A percentile compares a stretch with the other conserved stretches of the same genome.
These are phyloP conservation scores for Fusarium camptoceras DNA, from an alignment of 2,329 filamentous ascomycete genomes.

Conservation along the genomic window DNA sequence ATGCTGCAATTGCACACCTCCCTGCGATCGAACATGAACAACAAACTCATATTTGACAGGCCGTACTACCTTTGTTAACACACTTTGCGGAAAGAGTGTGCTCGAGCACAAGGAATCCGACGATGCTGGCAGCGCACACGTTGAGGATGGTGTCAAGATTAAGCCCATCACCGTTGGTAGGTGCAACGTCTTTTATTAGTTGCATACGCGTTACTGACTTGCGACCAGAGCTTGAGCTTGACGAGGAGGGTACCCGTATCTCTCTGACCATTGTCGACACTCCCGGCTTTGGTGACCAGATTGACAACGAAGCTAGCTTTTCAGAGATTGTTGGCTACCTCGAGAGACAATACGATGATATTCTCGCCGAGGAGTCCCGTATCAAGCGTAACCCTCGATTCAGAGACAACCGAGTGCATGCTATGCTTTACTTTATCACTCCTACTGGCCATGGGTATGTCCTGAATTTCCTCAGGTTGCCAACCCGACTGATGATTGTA, in stretches of 20 bases:
- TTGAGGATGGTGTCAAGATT: slow-evolving; percentile 98
- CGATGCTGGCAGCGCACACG: slow-evolving; percentile 86
- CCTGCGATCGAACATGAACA: slow-evolving; percentile 21
- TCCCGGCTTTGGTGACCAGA: slow-evolving; percentile 97
- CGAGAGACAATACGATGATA: slow-evolving; percentile 99
- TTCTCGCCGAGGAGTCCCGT: slow-evolving; percentile 98
- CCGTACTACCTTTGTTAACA: slow-evolving; percentile 99
- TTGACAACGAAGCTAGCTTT: slow-evolving; percentile 99
- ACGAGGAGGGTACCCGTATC: slow-evolving; percentile 98
- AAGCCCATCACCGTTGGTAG: slow-evolving; percentile 97
- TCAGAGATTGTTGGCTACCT: slow-evolving; percentile 98
- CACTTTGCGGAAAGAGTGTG: slow-evolving; percentile 94
- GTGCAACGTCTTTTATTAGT: slow-evolving; percentile 21
- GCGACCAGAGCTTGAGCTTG: slow-evolving; percentile 84
- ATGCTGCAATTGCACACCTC: slow-evolving; percentile 24
- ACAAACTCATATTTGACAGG: slow-evolving; percentile 64
- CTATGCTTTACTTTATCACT: slow-evolving; percentile 98
- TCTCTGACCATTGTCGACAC: slow-evolving; percentile 99
- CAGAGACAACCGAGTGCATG: slow-evolving; percentile 98
- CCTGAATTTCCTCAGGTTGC: not conserved
- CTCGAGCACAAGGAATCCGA: slow-evolving; percentile 92
- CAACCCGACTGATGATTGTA: slow-evolving; percentile 51
- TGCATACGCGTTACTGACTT: slow-evolving; percentile 46
- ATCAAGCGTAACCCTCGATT: slow-evolving; percentile 99
- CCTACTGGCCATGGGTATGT: slow-evolving; percentile 92